Evolutionary conservation across 192 early-diverging fungal species (phyloP), one percentile per base, ranked within the genome.

Genomic region (Phlyctochytrium arcticum): DNA sequence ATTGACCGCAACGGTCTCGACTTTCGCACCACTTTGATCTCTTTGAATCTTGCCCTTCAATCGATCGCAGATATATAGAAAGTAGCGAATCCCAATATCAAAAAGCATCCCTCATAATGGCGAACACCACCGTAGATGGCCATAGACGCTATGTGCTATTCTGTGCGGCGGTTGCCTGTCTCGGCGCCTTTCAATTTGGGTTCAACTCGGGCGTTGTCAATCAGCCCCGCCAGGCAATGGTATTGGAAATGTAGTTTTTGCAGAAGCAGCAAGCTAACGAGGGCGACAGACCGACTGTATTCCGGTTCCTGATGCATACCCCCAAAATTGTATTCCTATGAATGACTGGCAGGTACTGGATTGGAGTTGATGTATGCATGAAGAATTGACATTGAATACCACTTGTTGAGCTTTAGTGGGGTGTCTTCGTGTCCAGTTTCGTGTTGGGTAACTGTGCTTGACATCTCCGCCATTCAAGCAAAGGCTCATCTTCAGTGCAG

Each of bases 191-290:
- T 53, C 68, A 73, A 55, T 79, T 79, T 60, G 77, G 77, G 5
- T 79, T 47, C 65, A 48, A 79, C 59, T 36, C 68, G 2, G 77
- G 77, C n/a, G 77, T 77, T 47, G 69, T 79, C 33, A 79, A 79
- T 60, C 77, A 76, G 54, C 77, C 77, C 4, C 48, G 74, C 29
- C 62, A 69, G 6, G 77, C 77, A 4, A 76, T 79, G 72, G 76
- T 78, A 36, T 32, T 67, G 19, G 8, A 46, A n/a, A 6, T 34
- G n/a, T 26, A 48, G 12, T 33, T 21, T 36, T 8, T 24, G 19
- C 29, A 27, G 7, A 23, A 0, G 34, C 2, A 21, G 61, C 23
- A 7, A 9, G 27, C 15, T 27, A 57, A 19, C 26, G 17, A 33
- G 54, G 10, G 12, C 48, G 27, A 23, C 54, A 75, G 73, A 61